phyloP scores from a whole-genome alignment of 2,329 filamentous ascomycete species.

The Apiospora saccharicola region DNA sequence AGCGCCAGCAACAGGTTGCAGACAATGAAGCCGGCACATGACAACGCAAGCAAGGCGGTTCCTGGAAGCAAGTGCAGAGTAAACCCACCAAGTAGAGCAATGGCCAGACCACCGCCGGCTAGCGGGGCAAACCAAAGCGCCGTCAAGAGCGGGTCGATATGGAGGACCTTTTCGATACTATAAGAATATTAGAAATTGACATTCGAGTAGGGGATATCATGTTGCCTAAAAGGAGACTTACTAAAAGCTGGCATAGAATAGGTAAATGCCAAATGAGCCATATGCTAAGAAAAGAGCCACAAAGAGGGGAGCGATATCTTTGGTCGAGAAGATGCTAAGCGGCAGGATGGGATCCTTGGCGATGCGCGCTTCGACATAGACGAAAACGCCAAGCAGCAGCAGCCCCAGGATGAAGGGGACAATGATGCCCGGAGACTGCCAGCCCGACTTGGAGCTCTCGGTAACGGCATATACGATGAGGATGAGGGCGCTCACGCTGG shows the following conservation, averaged over 20 bases:
- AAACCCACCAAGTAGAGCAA: slow-evolving; percentile 67
- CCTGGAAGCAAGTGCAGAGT: slow-evolving; percentile 69
- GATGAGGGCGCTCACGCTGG: slow-evolving; percentile 69
- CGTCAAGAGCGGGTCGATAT: slow-evolving; percentile 63
- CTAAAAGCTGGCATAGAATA: slow-evolving; percentile 67
- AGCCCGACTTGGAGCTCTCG: slow-evolving; percentile 45
- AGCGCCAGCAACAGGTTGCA: slow-evolving; percentile 67
- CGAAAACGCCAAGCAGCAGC: slow-evolving; percentile 60
- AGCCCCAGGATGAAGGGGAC: slow-evolving; percentile 67
- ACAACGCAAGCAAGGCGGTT: slow-evolving; percentile 65
- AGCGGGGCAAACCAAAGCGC: slow-evolving; percentile 73
- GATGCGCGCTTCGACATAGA: slow-evolving; percentile 76
- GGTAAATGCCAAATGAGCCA: slow-evolving; percentile 69
- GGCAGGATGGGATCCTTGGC: slow-evolving; percentile 72
- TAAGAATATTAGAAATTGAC: slow-evolving; percentile 24
- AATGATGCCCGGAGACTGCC: slow-evolving; percentile 39
- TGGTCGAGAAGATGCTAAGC: slow-evolving; percentile 69
- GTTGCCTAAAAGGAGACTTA: slow-evolving; percentile 9
- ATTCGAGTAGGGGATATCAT: not conserved
- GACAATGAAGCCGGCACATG: slow-evolving; percentile 63
- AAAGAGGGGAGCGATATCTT: slow-evolving; percentile 68
- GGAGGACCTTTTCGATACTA: slow-evolving; percentile 66
- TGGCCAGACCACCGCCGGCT: slow-evolving; percentile 69
- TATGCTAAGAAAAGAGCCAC: slow-evolving; percentile 69
- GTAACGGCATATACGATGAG: slow-evolving; percentile 77